Evolutionary conservation across 2,329 filamentous ascomycete genomes (phyloP).

Genomic region (Aspergillus transmontanensis): DNA sequence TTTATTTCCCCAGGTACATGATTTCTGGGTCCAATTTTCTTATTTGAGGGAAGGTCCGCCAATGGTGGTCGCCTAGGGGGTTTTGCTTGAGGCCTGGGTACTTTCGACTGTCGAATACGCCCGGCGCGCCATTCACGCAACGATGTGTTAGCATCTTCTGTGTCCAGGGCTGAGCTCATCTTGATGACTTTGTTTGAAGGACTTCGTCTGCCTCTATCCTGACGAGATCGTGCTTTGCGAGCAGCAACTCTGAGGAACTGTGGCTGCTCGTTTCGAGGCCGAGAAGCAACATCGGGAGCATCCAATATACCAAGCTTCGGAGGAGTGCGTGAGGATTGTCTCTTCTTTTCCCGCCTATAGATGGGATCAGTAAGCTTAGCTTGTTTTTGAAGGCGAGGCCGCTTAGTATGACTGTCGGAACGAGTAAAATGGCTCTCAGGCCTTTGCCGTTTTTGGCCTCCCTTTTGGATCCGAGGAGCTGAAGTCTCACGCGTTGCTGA

Average conservation of each 20-base stretch:
- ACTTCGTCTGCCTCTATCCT: slow-evolving; percentile 54
- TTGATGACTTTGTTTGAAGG: slow-evolving; percentile 56
- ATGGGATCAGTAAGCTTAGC: slow-evolving; percentile 39
- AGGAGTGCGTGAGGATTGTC: slow-evolving; percentile 22
- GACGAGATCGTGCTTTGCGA: slow-evolving; percentile 52
- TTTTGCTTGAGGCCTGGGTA: slow-evolving; percentile 20
- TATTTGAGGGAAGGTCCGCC: slow-evolving; percentile 22
- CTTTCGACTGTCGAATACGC: slow-evolving; percentile 34
- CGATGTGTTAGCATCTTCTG: slow-evolving; percentile 54
- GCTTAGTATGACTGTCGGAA: slow-evolving; percentile 20
- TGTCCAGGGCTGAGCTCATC: slow-evolving; percentile 56
- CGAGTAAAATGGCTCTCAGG: slow-evolving; percentile 4
- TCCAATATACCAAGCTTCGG: slow-evolving; percentile 55
- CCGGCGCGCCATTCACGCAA: slow-evolving; percentile 57
- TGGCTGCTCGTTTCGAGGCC: slow-evolving; percentile 42
- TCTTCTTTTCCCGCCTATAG: slow-evolving; percentile 25
- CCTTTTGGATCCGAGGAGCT: slow-evolving; percentile 19
- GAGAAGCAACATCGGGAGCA: slow-evolving; percentile 39
- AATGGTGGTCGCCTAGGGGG: slow-evolving; percentile 27
- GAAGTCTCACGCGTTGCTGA: slow-evolving; percentile 27
- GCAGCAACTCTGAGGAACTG: slow-evolving; percentile 60
- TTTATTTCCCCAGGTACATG: slow-evolving; percentile 3
- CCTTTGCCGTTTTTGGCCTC: slow-evolving; percentile 21
- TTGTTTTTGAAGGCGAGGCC: slow-evolving; percentile 34
- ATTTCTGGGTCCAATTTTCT: slow-evolving; percentile 9